Base-by-base conservation (phyloP, 1,284 basidiomycete genomes). In the Apiotrichum sp. region DNA sequence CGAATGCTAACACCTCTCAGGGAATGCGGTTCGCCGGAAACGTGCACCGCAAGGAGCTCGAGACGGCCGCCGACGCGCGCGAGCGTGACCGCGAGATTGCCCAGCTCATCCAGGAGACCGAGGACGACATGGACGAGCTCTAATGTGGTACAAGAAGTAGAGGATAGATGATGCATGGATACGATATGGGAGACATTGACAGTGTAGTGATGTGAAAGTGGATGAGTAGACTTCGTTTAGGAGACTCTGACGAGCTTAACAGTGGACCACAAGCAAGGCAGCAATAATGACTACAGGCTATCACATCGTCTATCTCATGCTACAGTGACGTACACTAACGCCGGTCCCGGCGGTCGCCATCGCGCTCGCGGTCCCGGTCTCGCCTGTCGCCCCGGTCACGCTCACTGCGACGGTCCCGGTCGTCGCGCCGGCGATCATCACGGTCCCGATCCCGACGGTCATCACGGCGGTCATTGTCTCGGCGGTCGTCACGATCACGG, bases 21-120 rank as follows among this genome's bases (percentile, higher is more conserved):
- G 93, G 95, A 3, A 98, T 98, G 95, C 85, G 95, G 29, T 98
- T 93, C 77, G 93, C 93, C 1, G 82, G 96, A 59, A 95, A 98
- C 73, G 90, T 90, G 2, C 93, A 98, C 71, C 82, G 92, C 64
- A 96, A 95, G 76, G 95, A 98, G 73, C 82, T 98, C 33, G 89
- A 88, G 50, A 89, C 86, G 35, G 93, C 92, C 10, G 89, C 92
- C 62, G 91, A 88, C 50, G 92, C 93, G 1, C 80, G 93, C 10
- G 93, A 97, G 73, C 82, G 93, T 49, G 93, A 97, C 79, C 87
- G 90, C 68, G 93, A 98, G 74, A 81, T 98, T 33, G 89, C 88
- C 4, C 91, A 91, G 77, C 87, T 89, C 70, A 89, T 93, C 53
- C 72, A 68, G 50, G 78, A 78, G n/a, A 87, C 87, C 0, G 86